Evolutionary conservation across 352 stramenopile genomes (phyloP), one percentile per base, ranked within the genome.

Genomic region (Phytophthora chlamydospora): DNA sequence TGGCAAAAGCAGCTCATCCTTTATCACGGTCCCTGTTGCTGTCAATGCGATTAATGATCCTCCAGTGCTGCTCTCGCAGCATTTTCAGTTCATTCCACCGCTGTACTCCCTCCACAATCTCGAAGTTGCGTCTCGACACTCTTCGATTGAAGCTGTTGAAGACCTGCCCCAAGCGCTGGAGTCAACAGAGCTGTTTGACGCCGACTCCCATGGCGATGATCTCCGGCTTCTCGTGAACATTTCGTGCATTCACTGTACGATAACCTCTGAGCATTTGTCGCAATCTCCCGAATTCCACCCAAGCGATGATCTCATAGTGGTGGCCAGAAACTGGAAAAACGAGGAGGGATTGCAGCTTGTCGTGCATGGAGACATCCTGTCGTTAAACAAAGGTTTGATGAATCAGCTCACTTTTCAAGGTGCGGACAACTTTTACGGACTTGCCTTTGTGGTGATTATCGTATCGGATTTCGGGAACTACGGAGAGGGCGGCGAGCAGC

Each of bases 381-480:
- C 70, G 6, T 58, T 86, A 5, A 88, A 87, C 34, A 38, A 41
- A 17, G 63, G 44, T 10, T 19, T 88, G 34, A 54, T 90, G 51
- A 51, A 50, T 36, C 58, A 66, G 6, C 66, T 89, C 1, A 39
- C 72, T 33, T 86, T 89, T 47, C 57, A 27, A 17, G 46, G 75
- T 27, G 50, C 36, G 7, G 4, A 24, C 3, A 61, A 75, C 11
- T 80, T 81, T 33, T 53, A 76, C 16, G 73, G 75, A 24, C 14
- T 68, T 34, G 71, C 61, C 3, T 60, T 83, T 34, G 62, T 88
- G 36, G 19, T 86, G 24, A 36, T 89, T 9, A 43, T 66, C n/a
- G 47, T 82, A 52, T 76, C 66, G 2, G 75, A 80, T 39, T 58
- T 82, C 33, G 73, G 73, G 16, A 74, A 76, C 24, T 78, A 68